phyloP scores from a whole-genome alignment of 768 basidiomycete species.

The Coprinellus micaceus region DNA sequence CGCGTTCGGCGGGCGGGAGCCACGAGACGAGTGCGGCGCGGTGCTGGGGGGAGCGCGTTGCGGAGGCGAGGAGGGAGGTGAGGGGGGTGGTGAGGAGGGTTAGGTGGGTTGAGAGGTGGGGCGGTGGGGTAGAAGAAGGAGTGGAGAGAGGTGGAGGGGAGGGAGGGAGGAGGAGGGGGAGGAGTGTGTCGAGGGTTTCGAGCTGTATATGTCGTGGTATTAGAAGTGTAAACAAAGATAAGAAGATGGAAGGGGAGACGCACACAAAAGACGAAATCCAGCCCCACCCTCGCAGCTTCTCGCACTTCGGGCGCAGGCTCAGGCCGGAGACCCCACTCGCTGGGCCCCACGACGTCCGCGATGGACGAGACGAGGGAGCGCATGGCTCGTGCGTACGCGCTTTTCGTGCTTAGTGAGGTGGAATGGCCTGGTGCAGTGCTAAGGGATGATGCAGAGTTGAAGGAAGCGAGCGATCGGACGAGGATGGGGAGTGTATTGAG shows the following conservation, averaged over 20 bases:
- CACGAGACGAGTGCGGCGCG: conserved; percentile 54
- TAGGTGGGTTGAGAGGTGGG: too few species aligned
- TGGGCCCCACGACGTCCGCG: conserved; percentile 67
- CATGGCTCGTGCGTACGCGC: conserved; percentile 62
- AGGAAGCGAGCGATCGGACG: too few species aligned
- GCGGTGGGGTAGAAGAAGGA: too few species aligned
- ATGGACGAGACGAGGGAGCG: conserved; percentile 55
- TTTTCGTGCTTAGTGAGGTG: conserved; percentile 53
- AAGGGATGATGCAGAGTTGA: conserved; percentile 61
- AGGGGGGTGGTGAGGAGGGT: conserved; percentile 48
- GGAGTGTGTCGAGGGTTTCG: conserved; percentile 61
- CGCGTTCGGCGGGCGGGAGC: conserved; percentile 57
- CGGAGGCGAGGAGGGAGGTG: conserved; percentile 54
- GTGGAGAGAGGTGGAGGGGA: conserved; percentile 13
- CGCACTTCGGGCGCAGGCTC: conserved; percentile 34
- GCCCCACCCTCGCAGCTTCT: too few species aligned
- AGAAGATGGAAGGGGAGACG: conserved; percentile 8
- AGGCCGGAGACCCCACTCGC: conserved; percentile 58
- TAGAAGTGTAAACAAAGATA: too few species aligned
- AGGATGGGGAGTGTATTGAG: conserved; percentile 58
- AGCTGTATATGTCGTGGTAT: conserved; percentile 33
- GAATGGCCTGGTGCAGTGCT: conserved; percentile 30
- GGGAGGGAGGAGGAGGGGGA: conserved; percentile 50
- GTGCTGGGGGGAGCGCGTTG: conserved; percentile 47
- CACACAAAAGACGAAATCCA: conserved; percentile 62